Evolutionary conservation across 2,329 filamentous ascomycete genomes (phyloP).

Genomic region (Chaetoscypha palmicola): DNA sequence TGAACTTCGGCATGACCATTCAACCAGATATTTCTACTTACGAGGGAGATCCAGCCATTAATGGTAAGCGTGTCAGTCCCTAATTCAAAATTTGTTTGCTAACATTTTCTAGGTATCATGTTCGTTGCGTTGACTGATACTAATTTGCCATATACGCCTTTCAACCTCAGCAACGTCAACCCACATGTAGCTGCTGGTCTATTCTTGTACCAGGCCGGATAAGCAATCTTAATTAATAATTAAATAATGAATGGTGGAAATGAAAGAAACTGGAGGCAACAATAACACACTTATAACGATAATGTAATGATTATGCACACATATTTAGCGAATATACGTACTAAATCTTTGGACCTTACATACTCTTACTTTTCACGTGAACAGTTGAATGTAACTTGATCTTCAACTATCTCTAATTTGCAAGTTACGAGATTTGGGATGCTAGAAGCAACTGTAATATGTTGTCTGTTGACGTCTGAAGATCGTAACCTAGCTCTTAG

Average conservation of each 20-base stretch:
- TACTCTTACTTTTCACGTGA: no score
- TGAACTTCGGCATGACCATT: slow-evolving; percentile 43
- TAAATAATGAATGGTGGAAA: not conserved
- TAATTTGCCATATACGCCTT: slow-evolving; percentile 64
- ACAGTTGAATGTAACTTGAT: no score
- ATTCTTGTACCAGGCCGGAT: slow-evolving; percentile 72
- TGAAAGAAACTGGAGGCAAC: no score
- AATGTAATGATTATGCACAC: no score
- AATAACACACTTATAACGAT: no score
- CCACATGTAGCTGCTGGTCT: slow-evolving; percentile 66
- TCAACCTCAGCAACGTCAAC: slow-evolving; percentile 68
- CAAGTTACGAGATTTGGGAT: no score
- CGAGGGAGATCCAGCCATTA: slow-evolving; percentile 55
- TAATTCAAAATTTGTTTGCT: not conserved
- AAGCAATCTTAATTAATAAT: slow-evolving; percentile 31
- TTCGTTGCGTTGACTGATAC: slow-evolving; percentile 70
- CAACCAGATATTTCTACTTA: slow-evolving; percentile 67
- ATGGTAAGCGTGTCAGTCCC: slow-evolving; percentile 43
- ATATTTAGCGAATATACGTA: no score
- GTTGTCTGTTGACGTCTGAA: no score
- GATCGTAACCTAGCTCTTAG: no score
- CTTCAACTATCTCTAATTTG: no score
- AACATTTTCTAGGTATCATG: slow-evolving; percentile 47
- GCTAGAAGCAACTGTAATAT: no score
- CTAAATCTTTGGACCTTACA: no score